These are phyloP conservation scores for Sherardia arvensis DNA, from an alignment of 257 asterid species.

Conservation along the genomic window DNA sequence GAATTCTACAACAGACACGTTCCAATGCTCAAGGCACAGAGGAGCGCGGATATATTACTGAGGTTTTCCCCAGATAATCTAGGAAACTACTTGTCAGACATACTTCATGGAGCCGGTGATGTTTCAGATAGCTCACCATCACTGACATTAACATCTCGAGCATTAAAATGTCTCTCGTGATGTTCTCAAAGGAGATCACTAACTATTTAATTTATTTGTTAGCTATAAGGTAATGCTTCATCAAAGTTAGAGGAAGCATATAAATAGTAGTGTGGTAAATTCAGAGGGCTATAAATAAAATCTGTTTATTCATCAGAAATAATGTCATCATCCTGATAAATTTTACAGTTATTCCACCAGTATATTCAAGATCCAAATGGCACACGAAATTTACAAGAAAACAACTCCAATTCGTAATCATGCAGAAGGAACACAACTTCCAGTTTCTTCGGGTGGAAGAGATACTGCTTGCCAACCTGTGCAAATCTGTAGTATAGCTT, in stretches of 20 bases:
- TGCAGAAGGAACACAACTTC: neutral
- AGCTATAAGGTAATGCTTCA: neutral
- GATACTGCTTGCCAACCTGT: slow-evolving; percentile 64
- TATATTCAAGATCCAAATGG: neutral
- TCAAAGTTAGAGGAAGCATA: neutral
- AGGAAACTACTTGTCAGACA: slow-evolving; percentile 49
- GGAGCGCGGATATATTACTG: slow-evolving; percentile 32
- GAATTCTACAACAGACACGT: slow-evolving; percentile 39
- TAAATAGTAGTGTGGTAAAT: no score
- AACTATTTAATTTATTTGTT: neutral
- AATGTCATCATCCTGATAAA: neutral
- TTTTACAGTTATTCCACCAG: neutral
- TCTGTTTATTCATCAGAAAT: neutral
- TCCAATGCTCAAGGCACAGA: slow-evolving; percentile 28
- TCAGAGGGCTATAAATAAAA: neutral
- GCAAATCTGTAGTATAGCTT: slow-evolving; percentile 61
- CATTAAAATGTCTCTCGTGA: neutral
- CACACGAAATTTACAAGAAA: neutral
- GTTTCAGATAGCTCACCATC: slow-evolving; percentile 20
- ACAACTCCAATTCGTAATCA: neutral
- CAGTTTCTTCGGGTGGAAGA: slow-evolving; percentile 24
- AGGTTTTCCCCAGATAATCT: slow-evolving; percentile 56
- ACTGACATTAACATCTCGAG: slow-evolving; percentile 18
- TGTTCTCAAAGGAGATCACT: neutral
- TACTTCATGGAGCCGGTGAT: slow-evolving; percentile 31